Conservation (phyloP, 2,329 filamentous ascomycete genomes). For the Diaporthe ilicicola region DNA sequence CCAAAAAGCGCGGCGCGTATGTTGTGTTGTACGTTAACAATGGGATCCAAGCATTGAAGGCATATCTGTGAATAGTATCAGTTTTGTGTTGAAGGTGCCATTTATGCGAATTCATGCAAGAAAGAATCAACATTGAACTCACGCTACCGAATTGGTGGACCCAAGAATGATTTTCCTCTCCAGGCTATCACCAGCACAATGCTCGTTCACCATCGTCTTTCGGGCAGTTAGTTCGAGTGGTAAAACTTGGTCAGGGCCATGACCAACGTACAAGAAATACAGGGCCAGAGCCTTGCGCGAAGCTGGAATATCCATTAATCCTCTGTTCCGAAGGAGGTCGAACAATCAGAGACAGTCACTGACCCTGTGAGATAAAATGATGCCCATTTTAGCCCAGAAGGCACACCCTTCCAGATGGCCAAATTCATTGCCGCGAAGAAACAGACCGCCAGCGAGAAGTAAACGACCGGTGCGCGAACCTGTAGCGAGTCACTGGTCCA, state of each 20-base stretch:
- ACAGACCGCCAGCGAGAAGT: conserved; percentile 39
- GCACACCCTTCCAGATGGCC: conserved; percentile 39
- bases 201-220: conserved; percentile 40
- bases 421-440: conserved; percentile 40
- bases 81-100: background rate
- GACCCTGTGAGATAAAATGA: conserved; percentile 39
- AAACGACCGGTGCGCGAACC: conserved; percentile 38
- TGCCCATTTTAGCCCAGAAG: conserved; percentile 39
- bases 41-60: conserved; percentile 41
- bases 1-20: conserved; percentile 37
- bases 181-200: conserved; percentile 36
- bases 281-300: conserved; percentile 39
- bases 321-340: background rate
- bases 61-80: conserved; percentile 27
- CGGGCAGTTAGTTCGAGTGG: background rate
- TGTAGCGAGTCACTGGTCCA: conserved; percentile 41
- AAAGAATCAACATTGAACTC: background rate
- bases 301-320: conserved; percentile 16
- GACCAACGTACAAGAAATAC: conserved; percentile 35
- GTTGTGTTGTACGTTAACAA: conserved; percentile 39
- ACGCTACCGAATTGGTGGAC: conserved; percentile 39
- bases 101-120: background rate
- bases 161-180: conserved; percentile 39
- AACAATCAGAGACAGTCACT: background rate
- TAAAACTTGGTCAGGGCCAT: no score